Conservation (phyloP, 768 basidiomycete genomes). For the Lanmaoa rubissima region DNA sequence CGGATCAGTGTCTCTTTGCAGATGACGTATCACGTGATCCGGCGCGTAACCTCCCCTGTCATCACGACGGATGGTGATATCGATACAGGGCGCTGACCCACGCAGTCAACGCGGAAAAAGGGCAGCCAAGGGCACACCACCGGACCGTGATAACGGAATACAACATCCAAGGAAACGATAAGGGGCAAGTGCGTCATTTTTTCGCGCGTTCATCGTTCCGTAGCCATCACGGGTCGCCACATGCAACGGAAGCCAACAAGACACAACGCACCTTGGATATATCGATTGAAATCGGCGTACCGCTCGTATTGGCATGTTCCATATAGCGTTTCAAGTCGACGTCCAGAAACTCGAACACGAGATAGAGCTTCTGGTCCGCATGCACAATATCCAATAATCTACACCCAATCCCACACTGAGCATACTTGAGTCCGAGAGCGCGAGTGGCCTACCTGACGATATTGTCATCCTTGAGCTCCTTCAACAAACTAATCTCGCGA, state of each 20-base stretch:
- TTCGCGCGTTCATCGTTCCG: conserved; percentile 27
- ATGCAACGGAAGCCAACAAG: background rate
- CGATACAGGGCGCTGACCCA: conserved; percentile 8
- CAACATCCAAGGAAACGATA: conserved; percentile 11
- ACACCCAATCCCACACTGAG: conserved; percentile 6
- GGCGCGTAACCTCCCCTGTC: conserved; percentile 24
- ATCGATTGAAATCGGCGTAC: conserved; percentile 67
- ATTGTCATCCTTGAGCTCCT: conserved; percentile 95
- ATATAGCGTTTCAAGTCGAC: conserved; percentile 97
- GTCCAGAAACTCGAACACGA: conserved; percentile 97
- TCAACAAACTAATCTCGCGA: conserved; percentile 94
- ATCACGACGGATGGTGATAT: conserved; percentile 22
- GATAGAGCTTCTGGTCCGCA: conserved; percentile 93
- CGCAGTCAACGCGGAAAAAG: background rate
- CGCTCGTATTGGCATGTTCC: conserved; percentile 75
- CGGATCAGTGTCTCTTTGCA: background rate
- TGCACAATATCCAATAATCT: conserved; percentile 97
- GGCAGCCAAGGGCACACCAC: background rate
- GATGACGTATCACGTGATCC: conserved; percentile 31
- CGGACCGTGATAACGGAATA: background rate
- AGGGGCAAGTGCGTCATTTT: background rate
- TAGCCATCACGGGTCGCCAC: conserved; percentile 8
- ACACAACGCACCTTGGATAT: conserved; percentile 72
- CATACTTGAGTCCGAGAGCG: background rate
- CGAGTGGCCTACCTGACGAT: conserved; percentile 72